A percentile compares a stretch with the other conserved stretches of the same genome.
Conservation (phyloP, 2,329 filamentous ascomycete species). For the Aspergillus bombycis region DNA sequence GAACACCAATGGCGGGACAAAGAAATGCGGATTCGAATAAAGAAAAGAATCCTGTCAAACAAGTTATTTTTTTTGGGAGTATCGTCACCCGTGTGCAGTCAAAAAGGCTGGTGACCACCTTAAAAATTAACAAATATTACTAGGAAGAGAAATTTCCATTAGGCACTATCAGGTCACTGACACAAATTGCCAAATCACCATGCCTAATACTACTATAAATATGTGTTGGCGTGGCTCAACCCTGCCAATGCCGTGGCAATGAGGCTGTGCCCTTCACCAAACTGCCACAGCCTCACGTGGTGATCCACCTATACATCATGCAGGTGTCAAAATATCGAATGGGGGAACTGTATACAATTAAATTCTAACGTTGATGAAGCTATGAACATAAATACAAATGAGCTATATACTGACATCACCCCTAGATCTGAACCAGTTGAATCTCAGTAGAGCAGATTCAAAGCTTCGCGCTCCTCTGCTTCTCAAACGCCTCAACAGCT, state of each 20-base stretch:
- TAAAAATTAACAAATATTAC: not conserved
- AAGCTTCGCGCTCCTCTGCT: slow-evolving; percentile 39
- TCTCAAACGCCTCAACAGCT: slow-evolving; percentile 57
- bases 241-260: not conserved
- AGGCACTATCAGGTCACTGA: slow-evolving; percentile 1
- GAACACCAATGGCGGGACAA: slow-evolving; percentile 1
- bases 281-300: not conserved
- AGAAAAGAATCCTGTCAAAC: not conserved
- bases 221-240: slow-evolving; percentile 2
- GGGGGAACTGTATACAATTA: not conserved
- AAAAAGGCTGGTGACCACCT: not conserved
- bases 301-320: not conserved
- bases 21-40: not conserved
- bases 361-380: not conserved
- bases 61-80: not conserved
- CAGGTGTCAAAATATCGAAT: not conserved
- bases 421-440: no score
- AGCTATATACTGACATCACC: not conserved
- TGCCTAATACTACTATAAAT: slow-evolving; percentile 1
- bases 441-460: slow-evolving; percentile 15
- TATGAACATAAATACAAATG: not conserved
- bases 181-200: slow-evolving; percentile 5
- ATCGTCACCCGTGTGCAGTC: not conserved
- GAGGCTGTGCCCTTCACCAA: not conserved
- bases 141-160: not conserved